phyloP scores from a whole-genome alignment of 2,329 filamentous ascomycete species.

The Aspergillus flavus region DNA sequence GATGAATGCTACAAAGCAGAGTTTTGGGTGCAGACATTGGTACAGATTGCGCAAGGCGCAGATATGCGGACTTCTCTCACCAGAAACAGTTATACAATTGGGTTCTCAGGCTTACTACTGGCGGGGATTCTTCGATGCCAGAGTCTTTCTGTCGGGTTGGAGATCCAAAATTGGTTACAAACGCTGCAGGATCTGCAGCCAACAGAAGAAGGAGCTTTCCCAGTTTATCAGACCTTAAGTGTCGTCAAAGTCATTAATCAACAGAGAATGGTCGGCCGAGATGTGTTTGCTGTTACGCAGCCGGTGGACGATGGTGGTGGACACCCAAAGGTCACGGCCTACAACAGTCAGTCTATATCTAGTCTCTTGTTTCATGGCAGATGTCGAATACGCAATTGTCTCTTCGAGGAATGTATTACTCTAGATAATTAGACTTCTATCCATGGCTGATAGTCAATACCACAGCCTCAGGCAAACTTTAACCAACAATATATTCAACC shows the following conservation, averaged over 20 bases:
- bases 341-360: slow-evolving; percentile 28
- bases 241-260: slow-evolving; percentile 25
- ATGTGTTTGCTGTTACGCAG: slow-evolving; percentile 23
- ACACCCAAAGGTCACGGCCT: slow-evolving; percentile 23
- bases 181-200: slow-evolving; percentile 19
- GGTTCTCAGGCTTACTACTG: slow-evolving; percentile 27
- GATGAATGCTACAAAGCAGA: slow-evolving; percentile 10
- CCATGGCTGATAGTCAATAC: too few species aligned
- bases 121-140: slow-evolving; percentile 26
- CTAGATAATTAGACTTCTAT: background rate
- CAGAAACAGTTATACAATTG: slow-evolving; percentile 29
- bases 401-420: background rate
- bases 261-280: slow-evolving; percentile 17
- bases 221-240: slow-evolving; percentile 24
- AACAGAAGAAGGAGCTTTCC: slow-evolving; percentile 29
- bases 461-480: too few species aligned
- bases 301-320: slow-evolving; percentile 26
- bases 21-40: slow-evolving; percentile 15
- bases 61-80: slow-evolving; percentile 17
- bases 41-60: slow-evolving; percentile 19
- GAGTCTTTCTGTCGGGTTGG: slow-evolving; percentile 8
- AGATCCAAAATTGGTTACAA: slow-evolving; percentile 26
- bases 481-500: too few species aligned
- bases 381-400: background rate
- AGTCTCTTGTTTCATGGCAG: slow-evolving; percentile 25